phyloP scores from a whole-genome alignment of 179 eudicot genomes.

The Nepenthes alata region DNA sequence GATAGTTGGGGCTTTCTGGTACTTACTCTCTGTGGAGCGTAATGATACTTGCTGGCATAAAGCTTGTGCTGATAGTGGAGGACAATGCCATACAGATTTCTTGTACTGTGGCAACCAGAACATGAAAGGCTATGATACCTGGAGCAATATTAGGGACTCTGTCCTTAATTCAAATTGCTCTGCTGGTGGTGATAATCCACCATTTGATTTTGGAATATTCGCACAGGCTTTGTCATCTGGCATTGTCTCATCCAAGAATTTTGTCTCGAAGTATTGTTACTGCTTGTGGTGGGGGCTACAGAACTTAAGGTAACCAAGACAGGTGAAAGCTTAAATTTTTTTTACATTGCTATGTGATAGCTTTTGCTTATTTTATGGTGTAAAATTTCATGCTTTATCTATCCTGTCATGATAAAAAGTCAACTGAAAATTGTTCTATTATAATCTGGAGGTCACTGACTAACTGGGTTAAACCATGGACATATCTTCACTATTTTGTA shows the following conservation, averaged over 20 bases:
- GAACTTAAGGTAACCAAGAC: slow-evolving; percentile 18
- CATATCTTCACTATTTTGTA: no score
- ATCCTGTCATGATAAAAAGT: no score
- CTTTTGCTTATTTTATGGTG: not conserved
- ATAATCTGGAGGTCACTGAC: no score
- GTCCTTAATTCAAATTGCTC: slow-evolving; percentile 30
- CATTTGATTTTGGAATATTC: slow-evolving; percentile 61
- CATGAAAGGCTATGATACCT: slow-evolving; percentile 27
- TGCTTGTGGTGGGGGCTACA: slow-evolving; percentile 78
- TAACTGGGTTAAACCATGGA: no score
- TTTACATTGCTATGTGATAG: not conserved
- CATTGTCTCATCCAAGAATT: slow-evolving; percentile 32
- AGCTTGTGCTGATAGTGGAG: slow-evolving; percentile 28
- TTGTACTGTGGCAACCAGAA: slow-evolving; percentile 49
- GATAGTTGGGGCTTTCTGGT: slow-evolving; percentile 69
- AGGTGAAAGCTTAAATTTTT: not conserved
- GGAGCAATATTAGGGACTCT: slow-evolving; percentile 31
- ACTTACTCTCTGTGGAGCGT: slow-evolving; percentile 48
- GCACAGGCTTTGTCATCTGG: slow-evolving; percentile 46
- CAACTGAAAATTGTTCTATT: no score
- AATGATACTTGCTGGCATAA: slow-evolving; percentile 46
- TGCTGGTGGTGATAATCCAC: slow-evolving; percentile 21
- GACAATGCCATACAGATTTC: slow-evolving; percentile 23
- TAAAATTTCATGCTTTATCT: not conserved
- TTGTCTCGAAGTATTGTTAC: slow-evolving; percentile 47